Conservation (phyloP, 2,329 filamentous ascomycete species). For the Bipolaris gigantea region DNA sequence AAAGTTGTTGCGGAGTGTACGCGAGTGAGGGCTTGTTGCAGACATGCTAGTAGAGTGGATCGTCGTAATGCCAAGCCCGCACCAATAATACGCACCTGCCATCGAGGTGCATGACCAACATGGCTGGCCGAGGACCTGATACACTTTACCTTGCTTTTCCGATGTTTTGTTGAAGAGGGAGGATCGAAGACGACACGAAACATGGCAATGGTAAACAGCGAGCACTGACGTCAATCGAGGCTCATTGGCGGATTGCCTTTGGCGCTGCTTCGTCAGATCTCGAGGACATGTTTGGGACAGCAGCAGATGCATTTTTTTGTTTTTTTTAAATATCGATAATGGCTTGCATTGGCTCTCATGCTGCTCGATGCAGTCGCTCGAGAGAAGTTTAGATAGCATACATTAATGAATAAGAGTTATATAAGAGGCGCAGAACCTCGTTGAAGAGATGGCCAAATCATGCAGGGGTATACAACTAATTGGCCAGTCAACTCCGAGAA, state of each 20-base stretch:
- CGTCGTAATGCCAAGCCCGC: conserved; percentile 25
- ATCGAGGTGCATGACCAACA: conserved; percentile 17
- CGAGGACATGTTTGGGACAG: not conserved
- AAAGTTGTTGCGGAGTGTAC: conserved; percentile 13
- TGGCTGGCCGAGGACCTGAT: not conserved
- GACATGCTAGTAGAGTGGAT: conserved; percentile 15
- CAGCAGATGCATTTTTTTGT: not conserved
- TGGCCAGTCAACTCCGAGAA: conserved; percentile 40
- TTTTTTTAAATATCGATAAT: conserved; percentile 19
- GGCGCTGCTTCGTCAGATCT: not conserved
- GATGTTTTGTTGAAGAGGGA: not conserved
- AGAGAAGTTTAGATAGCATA: conserved; percentile 41
- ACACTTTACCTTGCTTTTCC: not conserved
- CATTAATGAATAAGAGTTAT: conserved; percentile 49
- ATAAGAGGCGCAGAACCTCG: conserved; percentile 44
- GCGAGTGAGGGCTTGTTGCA: conserved; percentile 12
- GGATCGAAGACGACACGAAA: not conserved
- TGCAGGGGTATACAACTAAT: conserved; percentile 25
- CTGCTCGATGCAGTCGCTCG: conserved; percentile 35
- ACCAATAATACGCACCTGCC: conserved; percentile 22
- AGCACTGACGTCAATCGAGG: not conserved
- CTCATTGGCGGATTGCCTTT: not conserved
- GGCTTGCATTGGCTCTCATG: conserved; percentile 42
- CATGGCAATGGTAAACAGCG: not conserved
- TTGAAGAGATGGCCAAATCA: conserved; percentile 30